Percentiles rank a stretch among this genome's conserved stretches.
These are phyloP conservation scores for Collybia sp. DNA, from an alignment of 768 basidiomycete species.

Conservation along the genomic window DNA sequence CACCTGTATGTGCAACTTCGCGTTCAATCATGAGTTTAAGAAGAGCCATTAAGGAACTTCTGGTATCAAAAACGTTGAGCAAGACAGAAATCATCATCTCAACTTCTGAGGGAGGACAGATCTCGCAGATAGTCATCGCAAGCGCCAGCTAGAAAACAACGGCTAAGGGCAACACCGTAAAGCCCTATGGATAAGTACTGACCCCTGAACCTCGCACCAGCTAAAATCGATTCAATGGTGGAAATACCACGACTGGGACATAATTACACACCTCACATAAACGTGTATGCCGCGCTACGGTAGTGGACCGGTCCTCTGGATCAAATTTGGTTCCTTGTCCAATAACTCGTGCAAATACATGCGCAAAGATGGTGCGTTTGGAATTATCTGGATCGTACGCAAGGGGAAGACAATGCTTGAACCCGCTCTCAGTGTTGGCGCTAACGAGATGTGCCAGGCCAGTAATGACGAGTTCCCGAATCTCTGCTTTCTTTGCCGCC, in stretches of 20 bases:
- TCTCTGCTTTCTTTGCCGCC: slow-evolving; percentile 51
- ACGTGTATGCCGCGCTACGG: slow-evolving; percentile 43
- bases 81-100: slow-evolving; percentile 84
- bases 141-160: slow-evolving; percentile 53
- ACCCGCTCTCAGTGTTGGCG: slow-evolving; percentile 82
- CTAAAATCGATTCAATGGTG: slow-evolving; percentile 25
- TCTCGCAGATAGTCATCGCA: slow-evolving; percentile 83
- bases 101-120: slow-evolving; percentile 73
- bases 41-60: slow-evolving; percentile 63
- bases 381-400: slow-evolving; percentile 70
- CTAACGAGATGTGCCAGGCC: slow-evolving; percentile 79
- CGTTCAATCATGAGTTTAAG: slow-evolving; percentile 83
- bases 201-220: slow-evolving; percentile 74
- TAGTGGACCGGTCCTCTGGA: slow-evolving; percentile 44
- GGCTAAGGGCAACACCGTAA: neutral
- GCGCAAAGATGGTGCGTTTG: slow-evolving; percentile 77
- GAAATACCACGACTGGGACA: neutral
- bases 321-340: slow-evolving; percentile 78
- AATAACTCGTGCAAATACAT: slow-evolving; percentile 79
- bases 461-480: slow-evolving; percentile 73
- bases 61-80: slow-evolving; percentile 81
- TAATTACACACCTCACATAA: slow-evolving; percentile 51
- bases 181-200: slow-evolving; percentile 17
- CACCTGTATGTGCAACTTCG: slow-evolving; percentile 78
- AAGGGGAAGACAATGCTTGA: slow-evolving; percentile 81